Conservation (phyloP, 129 eudicot genomes). For the Helichrysum umbraculigerum region DNA sequence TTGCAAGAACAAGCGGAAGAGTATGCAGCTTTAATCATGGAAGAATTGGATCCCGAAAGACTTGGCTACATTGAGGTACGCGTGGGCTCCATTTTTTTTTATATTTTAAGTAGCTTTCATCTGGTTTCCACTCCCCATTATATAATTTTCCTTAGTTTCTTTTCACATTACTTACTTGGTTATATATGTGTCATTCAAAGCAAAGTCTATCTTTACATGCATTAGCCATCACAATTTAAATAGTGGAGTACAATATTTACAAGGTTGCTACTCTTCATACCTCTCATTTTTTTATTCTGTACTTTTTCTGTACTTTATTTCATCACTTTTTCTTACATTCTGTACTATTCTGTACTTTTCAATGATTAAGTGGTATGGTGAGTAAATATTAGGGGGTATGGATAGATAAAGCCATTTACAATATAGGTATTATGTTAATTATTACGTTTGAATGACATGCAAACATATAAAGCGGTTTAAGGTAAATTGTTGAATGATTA, state of each 20-base stretch:
- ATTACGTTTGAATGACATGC: neutral
- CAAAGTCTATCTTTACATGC: constrained; percentile 7
- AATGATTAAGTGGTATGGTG: too few relatives aligned
- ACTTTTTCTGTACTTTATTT: too few relatives aligned
- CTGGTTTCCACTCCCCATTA: neutral
- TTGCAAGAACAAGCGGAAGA: constrained; percentile 26
- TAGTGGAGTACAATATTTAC: too few relatives aligned
- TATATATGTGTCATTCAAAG: neutral
- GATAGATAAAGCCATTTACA: neutral
- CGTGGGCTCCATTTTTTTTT: neutral
- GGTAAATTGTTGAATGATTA: constrained; percentile 14
- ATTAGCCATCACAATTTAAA: constrained; percentile 10
- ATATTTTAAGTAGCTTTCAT: neutral
- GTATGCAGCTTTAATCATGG: constrained; percentile 25
- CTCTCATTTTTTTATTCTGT: too few relatives aligned
- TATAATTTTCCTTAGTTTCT: neutral
- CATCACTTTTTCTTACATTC: too few relatives aligned
- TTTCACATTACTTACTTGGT: constrained; percentile 22
- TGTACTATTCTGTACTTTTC: too few relatives aligned
- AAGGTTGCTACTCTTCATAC: too few relatives aligned
- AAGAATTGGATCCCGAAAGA: constrained; percentile 23
- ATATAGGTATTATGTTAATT: neutral
- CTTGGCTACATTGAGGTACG: constrained; percentile 26
- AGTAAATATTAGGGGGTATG: too few relatives aligned
- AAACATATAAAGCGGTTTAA: neutral